Base-by-base conservation (phyloP, 1,284 basidiomycete genomes). In the Naganishia sp. region DNA sequence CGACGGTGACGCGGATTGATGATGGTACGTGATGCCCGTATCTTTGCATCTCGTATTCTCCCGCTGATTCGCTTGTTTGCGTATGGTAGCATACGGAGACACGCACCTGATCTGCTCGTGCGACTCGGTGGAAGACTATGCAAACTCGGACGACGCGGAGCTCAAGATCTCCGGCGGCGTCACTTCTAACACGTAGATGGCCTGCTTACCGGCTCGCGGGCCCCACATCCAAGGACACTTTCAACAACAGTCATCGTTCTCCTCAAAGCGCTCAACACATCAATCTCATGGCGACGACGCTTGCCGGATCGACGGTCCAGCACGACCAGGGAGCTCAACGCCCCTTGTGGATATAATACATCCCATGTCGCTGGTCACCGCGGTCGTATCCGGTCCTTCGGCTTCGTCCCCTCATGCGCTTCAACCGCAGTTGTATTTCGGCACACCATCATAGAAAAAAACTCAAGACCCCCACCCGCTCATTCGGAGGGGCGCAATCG, bases 1-100 rank as follows among this genome's bases (percentile, higher is more conserved):
- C 94, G 2, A 85, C 88, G 10, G 90, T 94, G 55, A 88, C 89
- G 13, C 85, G 94, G 64, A 85, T 97, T 61, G 93, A 96, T 75
- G 94, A 97, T 82, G 89, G 89, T 91, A 75, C 76, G 86, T 82
- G 15, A 23, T 23, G 16, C 9, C 56, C 16, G 57, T 63, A 25
- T 69, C 61, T 33, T 7, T 18, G 21, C 23, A 31, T 44, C 16
- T 44, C 16, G 9, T 28, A 18, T 7, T 7, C 15, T 7, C 36
- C 36, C 9, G 49, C 53, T 61, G 33, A 56, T 53, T 28, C 15
- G 23, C 43, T 53, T 57, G 42, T 33, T 39, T 9, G 10, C 13
- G 36, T 39, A 3, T 33, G 42, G 31, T 33, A 57, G 78, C 78
- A 42, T 75, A 77, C 21, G 79, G 79, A 42, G 79, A 80, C 72